Base-by-base conservation (phyloP, 345 rosid species). In the sweet orange (Citrus sinensis) region DNA sequence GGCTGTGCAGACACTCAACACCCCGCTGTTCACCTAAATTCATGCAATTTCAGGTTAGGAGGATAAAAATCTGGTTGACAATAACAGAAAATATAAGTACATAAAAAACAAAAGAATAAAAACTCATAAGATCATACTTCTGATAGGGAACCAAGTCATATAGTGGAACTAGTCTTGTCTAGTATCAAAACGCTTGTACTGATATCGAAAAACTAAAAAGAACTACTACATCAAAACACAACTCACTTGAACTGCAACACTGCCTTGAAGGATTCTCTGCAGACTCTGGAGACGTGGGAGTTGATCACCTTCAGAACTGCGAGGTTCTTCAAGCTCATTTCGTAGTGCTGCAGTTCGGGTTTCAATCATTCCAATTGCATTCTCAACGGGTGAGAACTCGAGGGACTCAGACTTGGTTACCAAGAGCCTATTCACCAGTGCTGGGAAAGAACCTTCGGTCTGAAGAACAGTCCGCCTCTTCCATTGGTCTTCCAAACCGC, bases 361-460 rank as follows among this genome's bases (percentile, higher is more conserved):
- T 87, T 96, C 99, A 70, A 96, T 94, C 99, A 96, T 96, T 76
- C 99, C 99, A 46, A 96, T 94, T 6, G 99, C 99, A 88, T 94
- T 96, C 85, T 96, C 99, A 54, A 96, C 99, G 0, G 99, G 99
- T 4, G 99, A 96, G 87, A 96, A 94, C 82, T 96, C 99, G 10
- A 96, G 95, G 62, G 98, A 96, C 76, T 96, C 99, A 7, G 98
- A 96, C 71, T 96, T 94, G 66, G 82, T 91, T 49, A 96, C 99
- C 79, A 92, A 75, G 25, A 96, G 93, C 85, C 99, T 87, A 76
- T 96, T 94, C 66, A 94, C 99, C 13, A 94, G 90, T 32, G 99
- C 99, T 2, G 99, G 99, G 85, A 96, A 96, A 37, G 99, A 96
- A 78, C 95, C 99, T 71, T 92, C 95, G 1, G 97, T 96, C 85